A percentile compares a stretch with the other conserved stretches of the same genome.
Conservation (phyloP, 2,329 filamentous ascomycete species). For the Botryotinia convoluta region DNA sequence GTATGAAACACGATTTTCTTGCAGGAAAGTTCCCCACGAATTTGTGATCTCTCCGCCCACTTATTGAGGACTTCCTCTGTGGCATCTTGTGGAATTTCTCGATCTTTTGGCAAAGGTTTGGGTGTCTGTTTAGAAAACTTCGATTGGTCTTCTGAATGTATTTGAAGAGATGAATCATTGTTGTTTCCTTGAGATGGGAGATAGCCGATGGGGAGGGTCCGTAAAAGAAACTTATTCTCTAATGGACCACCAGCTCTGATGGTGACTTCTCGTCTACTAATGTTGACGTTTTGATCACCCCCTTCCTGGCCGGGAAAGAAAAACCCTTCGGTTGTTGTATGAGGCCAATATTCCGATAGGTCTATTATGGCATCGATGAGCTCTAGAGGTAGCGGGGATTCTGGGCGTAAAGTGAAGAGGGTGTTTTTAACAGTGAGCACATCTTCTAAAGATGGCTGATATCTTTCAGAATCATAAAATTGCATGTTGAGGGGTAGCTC, state of each 20-base stretch:
- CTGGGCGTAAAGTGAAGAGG: conserved; percentile 41
- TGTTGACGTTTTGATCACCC: conserved; percentile 22
- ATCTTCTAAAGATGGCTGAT: conserved; percentile 47
- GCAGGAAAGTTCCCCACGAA: conserved; percentile 46
- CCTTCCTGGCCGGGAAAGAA: neutral
- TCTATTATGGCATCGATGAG: conserved; percentile 57
- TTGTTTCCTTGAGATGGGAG: neutral
- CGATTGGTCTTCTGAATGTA: neutral
- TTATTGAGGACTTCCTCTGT: conserved; percentile 27
- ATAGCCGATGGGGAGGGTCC: conserved; percentile 36
- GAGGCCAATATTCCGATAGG: conserved; percentile 61
- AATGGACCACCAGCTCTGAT: conserved; percentile 20
- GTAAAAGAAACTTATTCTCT: conserved; percentile 43
- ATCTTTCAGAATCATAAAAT: conserved; percentile 21
- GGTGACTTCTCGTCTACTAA: conserved; percentile 9
- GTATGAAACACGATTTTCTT: conserved; percentile 62
- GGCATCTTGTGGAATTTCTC: conserved; percentile 20
- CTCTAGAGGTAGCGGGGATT: conserved; percentile 50
- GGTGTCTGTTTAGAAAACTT: conserved; percentile 21
- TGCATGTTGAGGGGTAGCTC: conserved; percentile 16
- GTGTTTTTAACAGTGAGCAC: conserved; percentile 49
- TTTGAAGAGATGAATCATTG: conserved; percentile 16
- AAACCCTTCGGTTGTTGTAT: conserved; percentile 38
- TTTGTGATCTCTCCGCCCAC: conserved; percentile 25
- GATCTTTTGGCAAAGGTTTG: conserved; percentile 22